Base-by-base conservation (phyloP, 768 basidiomycete species). In the Symmetrospora coprosmae region DNA sequence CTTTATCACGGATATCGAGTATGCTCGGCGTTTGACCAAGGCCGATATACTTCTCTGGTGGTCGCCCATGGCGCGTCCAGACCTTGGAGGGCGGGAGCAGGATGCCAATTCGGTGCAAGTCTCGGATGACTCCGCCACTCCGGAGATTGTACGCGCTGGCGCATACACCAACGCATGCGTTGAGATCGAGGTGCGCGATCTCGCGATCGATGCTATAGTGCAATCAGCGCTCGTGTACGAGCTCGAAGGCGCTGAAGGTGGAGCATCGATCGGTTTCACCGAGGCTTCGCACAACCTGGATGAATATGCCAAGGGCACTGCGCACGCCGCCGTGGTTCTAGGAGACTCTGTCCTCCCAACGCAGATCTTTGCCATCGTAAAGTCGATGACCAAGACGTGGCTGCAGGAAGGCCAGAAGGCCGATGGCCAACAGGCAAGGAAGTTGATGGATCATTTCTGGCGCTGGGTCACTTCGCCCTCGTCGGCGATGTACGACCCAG, bases 41-140 rank as follows among this genome's bases (percentile, higher is more conserved):
- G 87, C 96, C 64, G 94, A 97, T 68, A 82, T 87, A 68, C 77
- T 96, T 2, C 76, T 99, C 2, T 99, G 94, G 94, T 99, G 94
- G 94, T 92, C 94, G 8, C 79, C 84, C 1, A 81, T 83, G 2
- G 82, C 87, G 30, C 79, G 80, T 19, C 91, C 94, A 2, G 94
- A 99, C 73, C 77, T 97, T 0, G 94, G 94, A 33, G 94, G 94
- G 2, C 79, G 84, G 49, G 90, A 99, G 70, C 82, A 87, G 46
- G 92, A 97, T 72, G 79, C 78, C 52, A 78, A 83, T 45, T 80
- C 82, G 0, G 74, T 78, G 1, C 64, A 66, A 23, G 62, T 66
- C 17, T 86, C 87, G 61, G 75, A 76, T 52, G 89, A 91, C 41
- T 74, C 87, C 25, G 81, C 82, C 13, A 83, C 82, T 61, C 86